These are phyloP conservation scores for Eucalyptus albens DNA, from an alignment of 345 rosid species.

Conservation along the genomic window DNA sequence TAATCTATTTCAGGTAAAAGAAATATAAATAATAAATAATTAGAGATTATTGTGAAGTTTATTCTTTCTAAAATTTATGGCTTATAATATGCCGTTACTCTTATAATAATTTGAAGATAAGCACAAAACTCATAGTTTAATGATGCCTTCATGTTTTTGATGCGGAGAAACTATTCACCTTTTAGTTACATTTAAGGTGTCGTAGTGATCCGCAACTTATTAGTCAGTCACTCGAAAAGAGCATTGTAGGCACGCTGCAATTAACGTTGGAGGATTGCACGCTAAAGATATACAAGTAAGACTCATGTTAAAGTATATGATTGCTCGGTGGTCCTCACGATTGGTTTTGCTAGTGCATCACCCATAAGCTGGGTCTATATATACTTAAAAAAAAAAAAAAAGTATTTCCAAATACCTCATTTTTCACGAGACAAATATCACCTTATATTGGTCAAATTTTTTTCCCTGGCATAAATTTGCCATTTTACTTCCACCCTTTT, in stretches of 20 bases:
- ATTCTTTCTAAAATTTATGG: no score
- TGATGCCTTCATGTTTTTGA: accelerated
- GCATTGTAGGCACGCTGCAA: accelerated
- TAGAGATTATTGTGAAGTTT: no score
- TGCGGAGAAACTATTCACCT: accelerated
- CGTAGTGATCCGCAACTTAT: accelerated
- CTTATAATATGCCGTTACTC: accelerated
- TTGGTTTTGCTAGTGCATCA: background rate
- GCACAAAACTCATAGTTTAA: accelerated
- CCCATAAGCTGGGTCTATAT: background rate
- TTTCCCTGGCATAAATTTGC: background rate
- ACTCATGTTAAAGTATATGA: background rate
- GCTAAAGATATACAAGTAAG: accelerated
- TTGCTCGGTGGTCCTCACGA: accelerated
- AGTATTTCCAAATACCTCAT: accelerated
- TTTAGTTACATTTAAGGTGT: background rate
- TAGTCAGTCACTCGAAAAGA: accelerated
- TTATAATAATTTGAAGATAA: accelerated
- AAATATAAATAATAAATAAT: no score
- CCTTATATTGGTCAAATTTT: background rate
- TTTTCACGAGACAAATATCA: background rate
- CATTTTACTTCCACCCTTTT: background rate
- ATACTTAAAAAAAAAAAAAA: no score
- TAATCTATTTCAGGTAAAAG: no score
- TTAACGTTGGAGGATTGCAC: accelerated